phyloP scores from a whole-genome alignment of 805 yeast species.

The Candida pseudoglaebosa region DNA sequence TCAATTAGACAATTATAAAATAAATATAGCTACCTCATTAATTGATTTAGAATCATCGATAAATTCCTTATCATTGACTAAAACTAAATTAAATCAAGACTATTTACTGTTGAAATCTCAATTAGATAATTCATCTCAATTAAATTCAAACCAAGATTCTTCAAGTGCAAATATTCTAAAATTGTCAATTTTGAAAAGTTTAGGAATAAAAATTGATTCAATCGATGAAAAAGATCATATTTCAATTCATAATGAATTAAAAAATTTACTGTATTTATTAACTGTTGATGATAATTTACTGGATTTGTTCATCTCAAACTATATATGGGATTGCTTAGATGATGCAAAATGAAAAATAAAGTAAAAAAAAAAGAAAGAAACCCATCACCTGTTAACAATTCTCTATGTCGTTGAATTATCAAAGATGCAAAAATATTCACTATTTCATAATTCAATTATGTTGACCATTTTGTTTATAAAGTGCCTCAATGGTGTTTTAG shows the following conservation, averaged over 20 bases:
- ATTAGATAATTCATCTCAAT: not conserved
- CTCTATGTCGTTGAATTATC: no score
- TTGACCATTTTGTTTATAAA: no score
- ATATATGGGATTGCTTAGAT: slow-evolving; percentile 63
- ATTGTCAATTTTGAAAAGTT: slow-evolving; percentile 53
- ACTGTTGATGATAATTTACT: slow-evolving; percentile 54
- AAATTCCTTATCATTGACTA: slow-evolving; percentile 26
- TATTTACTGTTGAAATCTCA: slow-evolving; percentile 33
- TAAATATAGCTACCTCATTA: slow-evolving; percentile 49
- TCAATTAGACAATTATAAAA: slow-evolving; percentile 43
- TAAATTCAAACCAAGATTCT: not conserved
- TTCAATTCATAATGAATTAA: slow-evolving; percentile 46
- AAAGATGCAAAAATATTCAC: no score
- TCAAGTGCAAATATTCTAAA: slow-evolving; percentile 37
- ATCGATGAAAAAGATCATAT: slow-evolving; percentile 25
- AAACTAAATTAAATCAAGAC: slow-evolving; percentile 34
- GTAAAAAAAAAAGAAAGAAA: no score
- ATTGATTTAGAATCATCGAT: slow-evolving; percentile 46
- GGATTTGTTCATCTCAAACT: slow-evolving; percentile 68
- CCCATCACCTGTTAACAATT: no score
- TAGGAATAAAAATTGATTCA: slow-evolving; percentile 52
- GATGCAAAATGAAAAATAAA: slow-evolving; percentile 2
- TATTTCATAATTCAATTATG: no score
- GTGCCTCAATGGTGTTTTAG: no score
- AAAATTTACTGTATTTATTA: slow-evolving; percentile 45